Evolutionary conservation across 768 basidiomycete species (phyloP).

Genomic region (Mycena polygramma): DNA sequence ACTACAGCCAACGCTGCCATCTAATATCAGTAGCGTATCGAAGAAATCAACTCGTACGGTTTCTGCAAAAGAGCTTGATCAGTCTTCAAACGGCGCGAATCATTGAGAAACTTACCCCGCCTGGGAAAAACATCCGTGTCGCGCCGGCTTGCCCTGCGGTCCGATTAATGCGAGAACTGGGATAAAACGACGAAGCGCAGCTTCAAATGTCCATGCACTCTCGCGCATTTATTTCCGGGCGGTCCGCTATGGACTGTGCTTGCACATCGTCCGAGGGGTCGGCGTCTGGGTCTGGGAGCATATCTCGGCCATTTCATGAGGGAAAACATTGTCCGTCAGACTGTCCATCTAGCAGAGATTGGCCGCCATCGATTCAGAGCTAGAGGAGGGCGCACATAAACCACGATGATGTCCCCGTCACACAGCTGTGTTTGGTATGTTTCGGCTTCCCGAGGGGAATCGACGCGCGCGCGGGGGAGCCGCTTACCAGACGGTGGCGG

Average conservation of each 20-base stretch:
- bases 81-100: no score
- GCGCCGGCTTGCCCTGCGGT: constrained; percentile 31
- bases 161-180: neutral
- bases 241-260: constrained; percentile 66
- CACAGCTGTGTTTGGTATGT: constrained; percentile 31
- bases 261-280: constrained; percentile 43
- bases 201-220: constrained; percentile 67
- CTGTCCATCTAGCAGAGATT: constrained; percentile 33
- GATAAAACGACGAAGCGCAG: constrained; percentile 42
- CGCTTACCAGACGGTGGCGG: constrained; percentile 40
- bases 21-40: neutral
- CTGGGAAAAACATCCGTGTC: constrained; percentile 39
- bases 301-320: constrained; percentile 35
- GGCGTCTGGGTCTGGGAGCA: constrained; percentile 49
- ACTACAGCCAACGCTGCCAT: constrained; percentile 31
- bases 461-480: constrained; percentile 35
- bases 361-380: neutral
- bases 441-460: constrained; percentile 38
- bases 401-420: constrained; percentile 34
- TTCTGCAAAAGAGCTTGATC: constrained; percentile 19
- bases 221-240: constrained; percentile 63
- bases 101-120: constrained; percentile 28
- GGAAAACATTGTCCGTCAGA: constrained; percentile 36
- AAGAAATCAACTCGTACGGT: constrained; percentile 33
- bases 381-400: constrained; percentile 27